Evolutionary conservation across 2,329 filamentous ascomycete species (phyloP), one percentile per base, ranked within the genome.

Genomic region (Emydomyces testavorans): DNA sequence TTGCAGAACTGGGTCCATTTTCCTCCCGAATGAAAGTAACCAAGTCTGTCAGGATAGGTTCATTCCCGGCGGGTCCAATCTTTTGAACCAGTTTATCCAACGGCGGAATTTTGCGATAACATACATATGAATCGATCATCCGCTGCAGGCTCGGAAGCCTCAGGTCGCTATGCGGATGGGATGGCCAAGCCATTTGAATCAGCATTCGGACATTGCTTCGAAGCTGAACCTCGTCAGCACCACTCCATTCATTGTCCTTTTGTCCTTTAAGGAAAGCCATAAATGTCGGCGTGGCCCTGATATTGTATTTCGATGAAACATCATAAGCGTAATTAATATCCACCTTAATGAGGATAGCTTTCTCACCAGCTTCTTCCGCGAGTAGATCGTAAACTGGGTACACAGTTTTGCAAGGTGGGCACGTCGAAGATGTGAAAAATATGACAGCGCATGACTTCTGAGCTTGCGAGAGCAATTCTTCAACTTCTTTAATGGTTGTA

Each of bases 361-460:
- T 81, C 26, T 76, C 68, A 1, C 77, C 81, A 23, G 81, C 73
- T 60, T 93, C 83, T 21, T 76, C 77, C 1, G 89, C 88, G 0
- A 95, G 71, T 54, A 85, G 74, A 52, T 93, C 83, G 58, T 86
- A 96, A 0, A 82, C 66, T 1, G 89, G 86, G 58, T 94, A 93
- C 1, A 90, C 75, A 13, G 79, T 67, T 63, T 84, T 90, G 74
- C 90, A 95, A 0, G 89, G 88, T 0, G 79, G 76, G 60, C 89
- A 95, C 2, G 82, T 92, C 1, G 83, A 78, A 2, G 86, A 94
- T 0, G 90, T 95, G 68, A 96, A 96, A 71, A 95, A 95, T 49
- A 95, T 75, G 31, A 90, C 77, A 0, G 85, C 85, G 51, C 82
- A 87, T 0, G 83, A 80, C 4, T 75, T 71, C 23, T 72, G 72